Conservation (phyloP, 371 early-diverging fungal species). For the Actinomortierella ambigua region DNA sequence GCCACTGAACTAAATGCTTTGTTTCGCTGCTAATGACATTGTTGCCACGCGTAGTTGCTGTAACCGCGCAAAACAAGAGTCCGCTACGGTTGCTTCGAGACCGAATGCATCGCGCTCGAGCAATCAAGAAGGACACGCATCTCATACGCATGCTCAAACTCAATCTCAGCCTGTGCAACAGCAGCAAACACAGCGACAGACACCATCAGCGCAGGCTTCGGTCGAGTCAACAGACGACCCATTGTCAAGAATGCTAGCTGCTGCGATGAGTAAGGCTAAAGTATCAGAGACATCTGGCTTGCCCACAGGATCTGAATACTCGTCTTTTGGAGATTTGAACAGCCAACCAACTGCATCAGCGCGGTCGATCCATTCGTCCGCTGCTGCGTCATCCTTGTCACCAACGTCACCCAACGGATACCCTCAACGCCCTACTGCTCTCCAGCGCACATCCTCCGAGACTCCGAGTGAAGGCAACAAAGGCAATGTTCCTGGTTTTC, state of each 20-base stretch:
- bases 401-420: conserved; percentile 4
- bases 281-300: conserved; percentile 39
- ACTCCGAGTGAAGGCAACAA: not conserved
- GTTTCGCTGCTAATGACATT: too few relatives aligned
- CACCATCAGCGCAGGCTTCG: not conserved
- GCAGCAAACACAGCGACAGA: not conserved
- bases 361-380: conserved; percentile 5
- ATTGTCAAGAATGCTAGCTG: conserved; percentile 28
- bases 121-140: not conserved
- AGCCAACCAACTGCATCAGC: conserved; percentile 3
- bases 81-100: too few relatives aligned
- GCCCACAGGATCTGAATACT: not conserved
- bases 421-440: conserved; percentile 11
- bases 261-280: conserved; percentile 34
- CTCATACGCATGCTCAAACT: too few relatives aligned
- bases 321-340: conserved; percentile 4
- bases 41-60: too few relatives aligned
- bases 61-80: too few relatives aligned
- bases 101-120: not conserved
- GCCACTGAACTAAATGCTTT: too few relatives aligned
- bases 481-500: conserved; percentile 19
- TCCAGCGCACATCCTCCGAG: not conserved
- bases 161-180: not conserved
- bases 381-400: conserved; percentile 7
- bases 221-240: conserved; percentile 14